Evolutionary conservation across 1,139 yeast genomes (phyloP), one percentile per base, ranked within the genome.

Genomic region (Waltiozyma sp.): DNA sequence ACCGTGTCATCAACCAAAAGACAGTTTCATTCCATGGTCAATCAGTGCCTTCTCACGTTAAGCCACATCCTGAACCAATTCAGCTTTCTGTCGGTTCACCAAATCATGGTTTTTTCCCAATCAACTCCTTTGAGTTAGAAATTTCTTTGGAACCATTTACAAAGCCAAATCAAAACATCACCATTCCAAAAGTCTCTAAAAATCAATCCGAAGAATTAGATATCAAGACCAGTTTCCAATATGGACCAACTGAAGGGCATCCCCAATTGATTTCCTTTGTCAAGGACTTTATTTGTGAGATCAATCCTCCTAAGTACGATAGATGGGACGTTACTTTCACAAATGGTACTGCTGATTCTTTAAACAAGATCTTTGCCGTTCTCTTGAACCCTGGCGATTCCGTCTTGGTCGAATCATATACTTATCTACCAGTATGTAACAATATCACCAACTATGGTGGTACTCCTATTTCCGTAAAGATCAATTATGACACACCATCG

Each of bases 301-400:
- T 69, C 24, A 73, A 75, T 51, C 61, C 61, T 33, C 83, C 83
- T 4, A 65, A 57, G 0, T 75, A 70, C 51, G 57, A 58, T 2
- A 68, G 70, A 7, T 80, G 87, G 86, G 67, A 65, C 43, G 57
- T 70, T 4, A 61, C 73, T 10, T 53, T 77, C 19, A 69, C 79
- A 33, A 68, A 69, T 19, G 87, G 87, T 19, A 79, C 83, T 5
- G 77, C 80, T 31, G 86, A 80, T 52, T 77, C 82, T 2, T 63
- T 79, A 47, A 77, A 73, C 55, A 75, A 80, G 52, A 70, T 75
- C 15, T 69, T 73, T 43, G 78, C 80, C 49, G 68, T 75, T 24
- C 58, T 80, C 26, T 60, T 79, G 40, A 75, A 80, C 53, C 60
- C 56, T 33, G 75, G 69, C 11, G 83, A 78, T 53, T 70, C 75